Base-by-base conservation (phyloP, 176 grass and related monocot genomes). In the Echinochloa phyllopogon region DNA sequence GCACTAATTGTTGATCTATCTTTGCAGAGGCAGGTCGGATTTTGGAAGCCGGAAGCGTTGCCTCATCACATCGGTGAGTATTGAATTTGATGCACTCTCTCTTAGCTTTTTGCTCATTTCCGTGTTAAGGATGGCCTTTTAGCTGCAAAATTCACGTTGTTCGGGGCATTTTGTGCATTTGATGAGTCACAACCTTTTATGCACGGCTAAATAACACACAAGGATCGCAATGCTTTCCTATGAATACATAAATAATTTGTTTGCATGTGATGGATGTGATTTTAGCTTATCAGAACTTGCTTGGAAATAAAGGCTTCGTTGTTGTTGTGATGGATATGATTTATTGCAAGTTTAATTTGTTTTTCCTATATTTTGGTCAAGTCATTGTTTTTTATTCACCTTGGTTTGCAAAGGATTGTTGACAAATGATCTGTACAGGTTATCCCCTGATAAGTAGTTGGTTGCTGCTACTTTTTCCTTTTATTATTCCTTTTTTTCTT, bases 1-100 rank as follows among this genome's bases (percentile, higher is more conserved):
- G 33, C 20, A 65, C 65, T 61, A 71, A 83, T 58, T 95, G 42
- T 74, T 53, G 48, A 37, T 82, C n/a, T 43, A 18, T 86, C 43
- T 71, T 79, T 83, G 66, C 80, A 98, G 95, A 93, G 79, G 74
- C 92, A 98, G 86, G 72, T 91, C 63, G 95, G 95, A 87, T 93
- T 98, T 82, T 91, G 89, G 93, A 98, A 93, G 84, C 75, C 75
- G 0, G 95, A 93, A 25, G 89, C 79, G 13, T 50, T 83, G 65
- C 81, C 89, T 21, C 87, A 93, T 90, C 89, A 83, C 76, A 72
- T 59, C 48, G 91, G 95, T 98, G 70, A 91, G 85, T 79, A 52
- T 41, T 36, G 56, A 42, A 33, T 85, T 90, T 64, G 49, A 56
- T 82, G 37, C 20, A 41, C 10, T 72, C 65, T n/a, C 21, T 33